Base-by-base conservation (phyloP, 2,329 filamentous ascomycete species). In the Colletotrichum lindemuthianum region DNA sequence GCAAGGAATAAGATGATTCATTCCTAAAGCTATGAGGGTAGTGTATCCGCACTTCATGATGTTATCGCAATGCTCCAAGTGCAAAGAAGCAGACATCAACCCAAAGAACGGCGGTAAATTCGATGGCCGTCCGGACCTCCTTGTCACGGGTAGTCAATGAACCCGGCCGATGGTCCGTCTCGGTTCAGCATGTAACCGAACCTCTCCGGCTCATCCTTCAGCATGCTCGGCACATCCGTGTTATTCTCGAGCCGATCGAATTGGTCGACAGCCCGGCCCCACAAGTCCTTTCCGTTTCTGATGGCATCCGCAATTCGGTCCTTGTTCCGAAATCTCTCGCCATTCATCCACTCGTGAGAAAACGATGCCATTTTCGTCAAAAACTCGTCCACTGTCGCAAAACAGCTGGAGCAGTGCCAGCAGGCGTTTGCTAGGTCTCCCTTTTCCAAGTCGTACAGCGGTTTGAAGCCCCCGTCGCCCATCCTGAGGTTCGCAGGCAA, bases 351-450 rank as follows among this genome's bases (percentile, higher is more conserved):
- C 8, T 63, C 53, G 59, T 83, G 80, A 34, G 77, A 79, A 67
- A 82, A 83, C 59, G 74, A 74, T 16, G 71, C 68, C 74, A 88
- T 81, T 73, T 88, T 89, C 67, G 79, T 81, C 50, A 85, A 74
- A 68, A 88, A 78, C 71, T 87, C 82, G 3, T 77, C 78, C 13
- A 89, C 74, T 0, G 84, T 88, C 13, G 79, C 75, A 71, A 88
- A 88, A 75, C 87, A 89, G 60, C 79, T 84, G 52, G 84, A 86
- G 77, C 87, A 90, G 72, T 89, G 86, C 87, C 87, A 90, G 1
- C 77, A 82, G 0, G 85, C 83, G 68, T 86, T 76, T 2, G 79
- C 67, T 1, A 78, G 70, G 40, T 75, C 75, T 2, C 78, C 50
- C 6, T 79, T 79, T 49, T 54, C 65, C 37, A 57, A 47, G n/a